Percentiles rank a stretch among this genome's conserved stretches.
phyloP scores from a whole-genome alignment of 2,329 filamentous ascomycete genomes.

The Drechslerella dactyloides region DNA sequence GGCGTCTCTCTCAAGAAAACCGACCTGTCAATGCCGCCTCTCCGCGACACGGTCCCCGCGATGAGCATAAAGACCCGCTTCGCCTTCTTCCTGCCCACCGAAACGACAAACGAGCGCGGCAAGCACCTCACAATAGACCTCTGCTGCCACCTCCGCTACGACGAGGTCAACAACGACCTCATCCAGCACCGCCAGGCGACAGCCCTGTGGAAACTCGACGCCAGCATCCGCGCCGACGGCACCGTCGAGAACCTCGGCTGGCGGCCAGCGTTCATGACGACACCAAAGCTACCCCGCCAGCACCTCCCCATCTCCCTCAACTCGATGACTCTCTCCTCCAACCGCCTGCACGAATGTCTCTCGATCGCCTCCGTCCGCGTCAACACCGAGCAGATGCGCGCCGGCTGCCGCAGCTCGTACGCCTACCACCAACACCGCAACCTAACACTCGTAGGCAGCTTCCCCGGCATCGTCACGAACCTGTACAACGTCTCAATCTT shows the following conservation, averaged over 20 bases:
- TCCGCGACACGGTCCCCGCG: constrained; percentile 22
- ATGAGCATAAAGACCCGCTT: constrained; percentile 25
- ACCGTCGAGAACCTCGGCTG: constrained; percentile 22
- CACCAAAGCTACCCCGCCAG: constrained; percentile 33
- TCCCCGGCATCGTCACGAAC: constrained; percentile 43
- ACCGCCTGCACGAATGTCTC: constrained; percentile 43
- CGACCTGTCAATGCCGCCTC: constrained; percentile 39
- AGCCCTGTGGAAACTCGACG: constrained; percentile 39
- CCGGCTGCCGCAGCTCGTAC: constrained; percentile 35
- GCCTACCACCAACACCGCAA: constrained; percentile 44
- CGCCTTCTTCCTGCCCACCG: constrained; percentile 33
- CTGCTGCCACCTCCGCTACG: constrained; percentile 43
- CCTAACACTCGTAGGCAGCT: constrained; percentile 33
- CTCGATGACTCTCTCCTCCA: constrained; percentile 25
- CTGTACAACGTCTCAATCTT: constrained; percentile 45
- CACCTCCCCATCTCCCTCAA: constrained; percentile 29
- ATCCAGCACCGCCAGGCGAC: constrained; percentile 43
- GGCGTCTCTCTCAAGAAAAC: constrained; percentile 38
- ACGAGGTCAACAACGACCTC: constrained; percentile 41
- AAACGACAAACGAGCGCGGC: constrained; percentile 11
- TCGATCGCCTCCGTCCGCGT: constrained; percentile 42
- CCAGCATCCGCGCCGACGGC: constrained; percentile 18
- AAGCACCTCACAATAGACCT: constrained; percentile 29
- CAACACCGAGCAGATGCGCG: constrained; percentile 41
- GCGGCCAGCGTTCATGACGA: constrained; percentile 45